Evolutionary conservation across 75 land plant genomes (phyloP).

Genomic region (Cupressus sempervirens): DNA sequence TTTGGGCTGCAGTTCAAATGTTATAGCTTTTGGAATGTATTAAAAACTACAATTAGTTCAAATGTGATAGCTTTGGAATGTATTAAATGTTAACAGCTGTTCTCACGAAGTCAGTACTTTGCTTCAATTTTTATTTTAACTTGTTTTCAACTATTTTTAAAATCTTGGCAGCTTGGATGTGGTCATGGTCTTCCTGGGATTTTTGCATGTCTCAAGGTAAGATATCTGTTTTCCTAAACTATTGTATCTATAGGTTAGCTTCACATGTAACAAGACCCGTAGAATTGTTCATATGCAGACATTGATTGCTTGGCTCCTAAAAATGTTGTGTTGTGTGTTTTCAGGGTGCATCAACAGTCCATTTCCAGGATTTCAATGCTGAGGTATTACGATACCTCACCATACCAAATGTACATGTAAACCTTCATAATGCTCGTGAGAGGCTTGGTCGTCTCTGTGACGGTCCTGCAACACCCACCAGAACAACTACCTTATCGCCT

Average conservation of each 20-base stretch:
- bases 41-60: not conserved
- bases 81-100: not conserved
- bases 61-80: no score
- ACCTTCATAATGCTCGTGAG: slow-evolving; percentile 70
- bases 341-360: slow-evolving; percentile 75
- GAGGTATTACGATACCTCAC: slow-evolving; percentile 67
- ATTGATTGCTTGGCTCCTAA: slow-evolving; percentile 9
- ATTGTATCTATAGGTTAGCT: not conserved
- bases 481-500: slow-evolving; percentile 40
- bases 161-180: slow-evolving; percentile 59
- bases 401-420: slow-evolving; percentile 70
- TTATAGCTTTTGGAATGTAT: not conserved
- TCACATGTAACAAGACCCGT: not conserved
- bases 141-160: not conserved
- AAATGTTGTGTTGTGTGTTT: not conserved
- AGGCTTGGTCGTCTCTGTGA: slow-evolving; percentile 53
- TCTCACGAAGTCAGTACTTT: not conserved
- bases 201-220: slow-evolving; percentile 83
- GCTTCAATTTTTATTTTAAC: not conserved
- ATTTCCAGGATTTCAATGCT: slow-evolving; percentile 74
- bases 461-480: slow-evolving; percentile 62
- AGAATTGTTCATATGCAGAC: not conserved
- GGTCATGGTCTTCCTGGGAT: slow-evolving; percentile 73
- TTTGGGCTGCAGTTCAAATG: not conserved
- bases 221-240: not conserved